Percentiles rank a stretch among this genome's conserved stretches.
Conservation (phyloP, 257 asterid species). For the Solanum raphanifolium region DNA sequence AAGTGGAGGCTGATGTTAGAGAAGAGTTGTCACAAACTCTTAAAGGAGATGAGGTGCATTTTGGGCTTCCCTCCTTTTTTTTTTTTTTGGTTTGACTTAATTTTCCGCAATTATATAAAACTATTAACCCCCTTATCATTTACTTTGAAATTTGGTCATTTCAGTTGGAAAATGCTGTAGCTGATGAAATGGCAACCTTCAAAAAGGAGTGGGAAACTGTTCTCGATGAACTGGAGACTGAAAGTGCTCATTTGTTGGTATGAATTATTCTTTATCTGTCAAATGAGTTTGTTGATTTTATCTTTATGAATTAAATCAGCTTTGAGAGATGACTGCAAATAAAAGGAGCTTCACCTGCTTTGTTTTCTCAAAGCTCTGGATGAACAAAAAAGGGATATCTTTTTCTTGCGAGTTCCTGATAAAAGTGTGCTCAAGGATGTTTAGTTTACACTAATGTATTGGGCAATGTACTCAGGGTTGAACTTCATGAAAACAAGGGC, state of each 20-base stretch:
- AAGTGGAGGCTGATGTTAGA: conserved; percentile 83
- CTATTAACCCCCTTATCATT: background rate
- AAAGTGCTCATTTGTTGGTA: conserved; percentile 82
- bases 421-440: background rate
- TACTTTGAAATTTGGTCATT: background rate
- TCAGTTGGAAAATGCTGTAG: conserved; percentile 78
- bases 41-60: conserved; percentile 47
- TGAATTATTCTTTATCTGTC: background rate
- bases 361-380: background rate
- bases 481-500: background rate
- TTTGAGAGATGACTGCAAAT: background rate
- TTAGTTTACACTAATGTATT: background rate
- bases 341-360: background rate
- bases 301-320: background rate
- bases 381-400: background rate
- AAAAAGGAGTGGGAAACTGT: conserved; percentile 82
- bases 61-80: background rate
- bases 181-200: conserved; percentile 61
- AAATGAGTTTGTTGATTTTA: background rate
- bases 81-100: background rate
- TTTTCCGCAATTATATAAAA: background rate
- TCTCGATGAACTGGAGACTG: conserved; percentile 86
- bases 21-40: conserved; percentile 67
- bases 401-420: background rate
- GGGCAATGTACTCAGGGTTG: background rate